Base-by-base conservation (phyloP, 805 yeast genomes). In the Yamadazyma akitaensis region DNA sequence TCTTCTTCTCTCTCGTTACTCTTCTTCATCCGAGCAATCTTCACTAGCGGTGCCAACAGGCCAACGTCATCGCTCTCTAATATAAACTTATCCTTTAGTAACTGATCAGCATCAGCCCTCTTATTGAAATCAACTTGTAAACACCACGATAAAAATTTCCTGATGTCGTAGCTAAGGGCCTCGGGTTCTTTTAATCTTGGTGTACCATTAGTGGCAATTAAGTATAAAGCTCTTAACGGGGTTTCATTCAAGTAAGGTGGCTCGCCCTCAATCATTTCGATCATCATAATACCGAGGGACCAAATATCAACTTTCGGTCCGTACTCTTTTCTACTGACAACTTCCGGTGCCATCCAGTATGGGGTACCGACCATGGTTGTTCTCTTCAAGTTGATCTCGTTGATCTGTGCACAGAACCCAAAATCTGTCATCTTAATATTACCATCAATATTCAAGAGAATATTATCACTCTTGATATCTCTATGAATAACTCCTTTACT, bases 281-380 rank as follows among this genome's bases (percentile, higher is more conserved):
- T 94, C 17, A 88, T 84, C 98, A 94, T 94, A 54, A 94, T 94
- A 54, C 99, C 99, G 51, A 94, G 70, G 7, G 97, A 89, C 99
- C 99, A 94, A 42, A 94, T 84, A 68, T 94, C 99, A 37, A 94
- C 96, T 63, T 94, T 91, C 40, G 96, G 94, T 31, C 96, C 99
- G 62, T 94, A 94, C 61, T 91, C 97, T 64, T 90, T 91, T 56
- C 95, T 81, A 16, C 91, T 82, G 24, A 94, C 97, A 44, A 94
- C 97, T 65, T 94, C 99, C 1, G 99, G 99, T 0, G 99, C 99
- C 99, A 94, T 94, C 99, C 99, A 94, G 64, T 94, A 94, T 12
- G 99, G 99, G 0, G 99, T 94, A 13, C 99, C 99, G 14, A 94
- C 99, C 96, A 94, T 89, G 4, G 99, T 94, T 2, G 96, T 90